These are phyloP conservation scores for Carex littledalei DNA, from an alignment of 176 grass and related monocot species.

Conservation along the genomic window DNA sequence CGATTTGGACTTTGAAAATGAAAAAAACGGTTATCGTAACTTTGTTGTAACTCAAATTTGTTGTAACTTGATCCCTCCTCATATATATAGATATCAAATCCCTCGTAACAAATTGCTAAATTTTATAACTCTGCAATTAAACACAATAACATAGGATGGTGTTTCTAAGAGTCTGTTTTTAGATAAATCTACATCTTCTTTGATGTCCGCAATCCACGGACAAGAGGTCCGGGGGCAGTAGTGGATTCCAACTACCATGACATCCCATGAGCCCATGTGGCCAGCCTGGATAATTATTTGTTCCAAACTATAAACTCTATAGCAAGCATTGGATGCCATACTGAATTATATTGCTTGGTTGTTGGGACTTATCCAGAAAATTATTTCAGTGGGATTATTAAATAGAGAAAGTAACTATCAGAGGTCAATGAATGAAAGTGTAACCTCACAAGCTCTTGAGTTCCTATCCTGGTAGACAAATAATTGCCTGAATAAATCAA, in stretches of 20 bases:
- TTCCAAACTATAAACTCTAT: background rate
- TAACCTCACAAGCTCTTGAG: background rate
- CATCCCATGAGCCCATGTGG: conserved; percentile 10
- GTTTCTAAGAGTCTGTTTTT: conserved; percentile 2
- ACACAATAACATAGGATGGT: background rate
- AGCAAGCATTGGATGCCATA: conserved; percentile 4
- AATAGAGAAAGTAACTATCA: too few relatives aligned
- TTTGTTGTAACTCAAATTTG: too few relatives aligned
- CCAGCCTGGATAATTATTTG: conserved; percentile 15
- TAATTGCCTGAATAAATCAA: background rate
- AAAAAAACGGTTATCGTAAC: too few relatives aligned
- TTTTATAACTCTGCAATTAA: background rate
- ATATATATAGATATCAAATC: background rate
- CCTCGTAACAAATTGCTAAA: background rate
- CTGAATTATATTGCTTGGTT: background rate
- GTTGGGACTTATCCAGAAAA: background rate
- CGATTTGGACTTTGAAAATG: too few relatives aligned
- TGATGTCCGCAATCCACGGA: conserved; percentile 23
- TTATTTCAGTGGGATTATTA: background rate
- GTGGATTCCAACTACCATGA: conserved; percentile 21
- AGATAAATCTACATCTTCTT: background rate
- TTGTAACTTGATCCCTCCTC: too few relatives aligned
- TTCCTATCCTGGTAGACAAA: background rate
- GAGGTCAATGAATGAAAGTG: too few relatives aligned
- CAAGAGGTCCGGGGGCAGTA: background rate